Percentiles rank a stretch among this genome's conserved stretches.
phyloP scores from a whole-genome alignment of 805 yeast species.

The Cyberlindnera xylosilytica region DNA sequence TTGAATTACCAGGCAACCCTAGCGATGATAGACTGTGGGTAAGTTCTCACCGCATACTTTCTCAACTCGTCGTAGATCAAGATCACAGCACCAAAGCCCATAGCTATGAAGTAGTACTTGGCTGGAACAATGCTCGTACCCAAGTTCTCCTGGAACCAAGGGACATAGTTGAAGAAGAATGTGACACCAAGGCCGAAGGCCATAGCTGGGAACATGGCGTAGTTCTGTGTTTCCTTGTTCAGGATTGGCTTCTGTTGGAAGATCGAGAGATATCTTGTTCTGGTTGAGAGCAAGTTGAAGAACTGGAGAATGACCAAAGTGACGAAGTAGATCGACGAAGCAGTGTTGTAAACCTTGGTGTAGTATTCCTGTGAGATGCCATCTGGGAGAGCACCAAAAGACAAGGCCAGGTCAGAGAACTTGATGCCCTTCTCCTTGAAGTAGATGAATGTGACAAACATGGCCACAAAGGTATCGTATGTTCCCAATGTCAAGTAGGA shows the following conservation, averaged over 20 bases:
- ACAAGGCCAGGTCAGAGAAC: constrained; percentile 34
- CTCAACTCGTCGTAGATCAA: constrained; percentile 41
- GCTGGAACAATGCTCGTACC: constrained; percentile 40
- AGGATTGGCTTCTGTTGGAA: constrained; percentile 40
- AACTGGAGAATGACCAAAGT: constrained; percentile 46
- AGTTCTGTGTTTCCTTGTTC: constrained; percentile 26
- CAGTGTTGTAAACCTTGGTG: constrained; percentile 26
- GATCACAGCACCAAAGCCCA: constrained; percentile 42
- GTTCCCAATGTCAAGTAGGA: constrained; percentile 43
- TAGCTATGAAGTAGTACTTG: constrained; percentile 43
- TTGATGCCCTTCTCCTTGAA: constrained; percentile 34
- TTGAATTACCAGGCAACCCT: constrained; percentile 43
- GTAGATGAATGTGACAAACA: constrained; percentile 38
- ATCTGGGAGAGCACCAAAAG: constrained; percentile 33
- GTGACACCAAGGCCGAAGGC: constrained; percentile 37
- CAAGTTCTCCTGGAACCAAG: constrained; percentile 35
- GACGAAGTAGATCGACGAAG: constrained; percentile 44
- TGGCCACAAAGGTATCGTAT: constrained; percentile 38
- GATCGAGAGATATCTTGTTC: constrained; percentile 40
- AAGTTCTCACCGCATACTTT: constrained; percentile 34
- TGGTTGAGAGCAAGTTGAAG: constrained; percentile 41
- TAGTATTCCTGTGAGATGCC: constrained; percentile 25
- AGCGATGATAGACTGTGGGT: constrained; percentile 38
- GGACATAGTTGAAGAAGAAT: constrained; percentile 41
- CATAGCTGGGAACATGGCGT: constrained; percentile 32